Conservation (phyloP, 768 basidiomycete genomes). For the Lentinus brumalis region DNA sequence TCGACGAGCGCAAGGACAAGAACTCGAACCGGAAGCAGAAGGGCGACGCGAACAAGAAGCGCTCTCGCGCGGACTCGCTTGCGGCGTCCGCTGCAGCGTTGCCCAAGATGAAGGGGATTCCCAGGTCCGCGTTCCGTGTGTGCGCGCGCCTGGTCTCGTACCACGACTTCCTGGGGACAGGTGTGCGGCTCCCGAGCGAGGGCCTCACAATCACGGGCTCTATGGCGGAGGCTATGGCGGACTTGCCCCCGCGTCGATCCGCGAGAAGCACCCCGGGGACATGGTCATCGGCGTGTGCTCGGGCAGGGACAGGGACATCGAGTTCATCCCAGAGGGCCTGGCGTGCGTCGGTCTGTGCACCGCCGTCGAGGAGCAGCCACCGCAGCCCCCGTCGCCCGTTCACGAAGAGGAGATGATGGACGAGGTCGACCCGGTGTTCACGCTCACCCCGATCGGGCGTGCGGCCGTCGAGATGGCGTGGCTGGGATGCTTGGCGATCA, state of each 20-base stretch:
- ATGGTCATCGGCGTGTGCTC: constrained; percentile 63
- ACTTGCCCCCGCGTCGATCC: constrained; percentile 38
- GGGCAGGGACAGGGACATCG: constrained; percentile 66
- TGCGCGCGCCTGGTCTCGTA: constrained; percentile 75
- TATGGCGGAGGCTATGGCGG: constrained; percentile 42
- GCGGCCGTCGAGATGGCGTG: constrained; percentile 57
- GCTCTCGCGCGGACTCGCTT: constrained; percentile 31
- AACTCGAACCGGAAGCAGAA: constrained; percentile 25
- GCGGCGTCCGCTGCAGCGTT: constrained; percentile 31
- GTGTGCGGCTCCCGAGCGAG: constrained; percentile 70
- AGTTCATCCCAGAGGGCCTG: constrained; percentile 81
- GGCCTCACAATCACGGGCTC: constrained; percentile 70
- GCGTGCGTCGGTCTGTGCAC: constrained; percentile 70
- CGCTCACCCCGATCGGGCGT: constrained; percentile 47
- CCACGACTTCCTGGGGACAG: constrained; percentile 69
- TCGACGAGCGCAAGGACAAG: constrained; percentile 33
- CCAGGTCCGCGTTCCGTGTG: constrained; percentile 68
- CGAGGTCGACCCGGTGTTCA: constrained; percentile 24
- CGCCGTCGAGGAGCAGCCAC: constrained; percentile 19
- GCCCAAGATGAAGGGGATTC: constrained; percentile 46
- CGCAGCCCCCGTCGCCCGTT: constrained; percentile 26
- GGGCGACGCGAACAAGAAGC: constrained; percentile 45
- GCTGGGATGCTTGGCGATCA: constrained; percentile 55
- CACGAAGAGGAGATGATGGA: constrained; percentile 45
- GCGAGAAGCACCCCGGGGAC: constrained; percentile 38